phyloP scores from a whole-genome alignment of 2,329 filamentous ascomycete genomes.

The Talaromyces pinophilus region DNA sequence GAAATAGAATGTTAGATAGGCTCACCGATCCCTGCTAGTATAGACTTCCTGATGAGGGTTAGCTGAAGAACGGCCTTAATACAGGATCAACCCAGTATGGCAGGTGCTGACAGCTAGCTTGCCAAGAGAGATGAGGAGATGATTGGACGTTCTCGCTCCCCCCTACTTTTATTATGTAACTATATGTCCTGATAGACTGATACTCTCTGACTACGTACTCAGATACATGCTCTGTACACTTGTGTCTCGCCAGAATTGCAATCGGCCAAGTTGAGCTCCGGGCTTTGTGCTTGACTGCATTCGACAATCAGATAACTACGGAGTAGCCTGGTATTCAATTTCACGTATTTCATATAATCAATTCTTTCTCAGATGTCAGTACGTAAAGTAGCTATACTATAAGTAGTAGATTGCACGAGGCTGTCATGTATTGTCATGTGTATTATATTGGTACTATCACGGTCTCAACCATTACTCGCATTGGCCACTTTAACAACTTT shows the following conservation, averaged over 20 bases:
- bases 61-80: neutral
- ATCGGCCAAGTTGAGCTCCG: neutral
- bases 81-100: neutral
- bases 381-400: neutral
- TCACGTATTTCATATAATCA: neutral
- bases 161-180: neutral
- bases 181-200: neutral
- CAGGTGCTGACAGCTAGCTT: neutral
- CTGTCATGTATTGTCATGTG: neutral
- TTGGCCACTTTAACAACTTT: neutral
- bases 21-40: neutral
- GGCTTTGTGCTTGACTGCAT: neutral
- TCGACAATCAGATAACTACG: neutral
- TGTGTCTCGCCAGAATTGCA: neutral
- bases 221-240: neutral
- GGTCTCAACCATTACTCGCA: conserved; percentile 10
- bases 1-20: conserved; percentile 3
- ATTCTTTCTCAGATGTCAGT: too few relatives aligned
- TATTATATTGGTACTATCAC: neutral
- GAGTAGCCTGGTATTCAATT: neutral
- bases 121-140: too few relatives aligned
- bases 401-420: neutral
- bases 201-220: neutral
- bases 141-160: neutral
- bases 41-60: neutral